A percentile compares a stretch with the other conserved stretches of the same genome.
Evolutionary conservation across 768 basidiomycete species (phyloP).

Genomic region (Floccularia luteovirens): DNA sequence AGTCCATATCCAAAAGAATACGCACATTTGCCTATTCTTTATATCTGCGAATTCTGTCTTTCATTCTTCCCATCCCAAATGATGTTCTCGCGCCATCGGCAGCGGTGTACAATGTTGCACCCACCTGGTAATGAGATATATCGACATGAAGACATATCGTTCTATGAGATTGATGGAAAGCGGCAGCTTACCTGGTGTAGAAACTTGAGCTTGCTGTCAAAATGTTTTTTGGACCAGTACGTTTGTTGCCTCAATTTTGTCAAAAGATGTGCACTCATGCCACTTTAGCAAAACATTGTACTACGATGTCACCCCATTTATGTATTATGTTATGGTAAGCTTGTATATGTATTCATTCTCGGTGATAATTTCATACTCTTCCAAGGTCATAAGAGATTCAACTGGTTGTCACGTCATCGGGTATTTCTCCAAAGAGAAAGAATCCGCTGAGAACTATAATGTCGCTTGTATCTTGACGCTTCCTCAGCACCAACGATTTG

Average conservation of each 20-base stretch:
- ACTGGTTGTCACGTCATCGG: conserved; percentile 91
- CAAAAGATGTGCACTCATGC: conserved; percentile 13
- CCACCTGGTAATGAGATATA: conserved; percentile 99
- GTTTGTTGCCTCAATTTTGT: conserved; percentile 21
- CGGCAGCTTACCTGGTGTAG: conserved; percentile 95
- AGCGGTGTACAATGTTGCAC: conserved; percentile 84
- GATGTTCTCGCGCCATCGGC: conserved; percentile 88
- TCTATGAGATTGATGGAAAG: conserved; percentile 98
- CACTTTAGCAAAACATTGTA: conserved; percentile 85
- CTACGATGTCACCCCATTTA: conserved; percentile 99
- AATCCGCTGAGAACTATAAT: conserved; percentile 96
- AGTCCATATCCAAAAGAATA: conserved; percentile 98
- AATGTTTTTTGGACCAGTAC: conserved; percentile 97
- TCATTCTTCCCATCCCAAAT: conserved; percentile 86
- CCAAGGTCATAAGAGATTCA: conserved; percentile 81
- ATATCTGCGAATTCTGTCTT: conserved; percentile 98
- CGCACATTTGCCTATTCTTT: conserved; percentile 89
- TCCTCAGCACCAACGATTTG: conserved; percentile 95
- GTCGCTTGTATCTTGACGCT: conserved; percentile 98
- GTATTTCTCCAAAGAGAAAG: conserved; percentile 99
- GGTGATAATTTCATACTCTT: background rate
- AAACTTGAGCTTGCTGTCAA: conserved; percentile 92
- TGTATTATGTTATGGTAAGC: conserved; percentile 98
- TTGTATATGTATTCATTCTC: conserved; percentile 5
- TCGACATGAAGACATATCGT: conserved; percentile 92